A percentile compares a stretch with the other conserved stretches of the same genome.
Conservation (phyloP, 1,139 yeast genomes). For the Nakaseomyces delphensis region DNA sequence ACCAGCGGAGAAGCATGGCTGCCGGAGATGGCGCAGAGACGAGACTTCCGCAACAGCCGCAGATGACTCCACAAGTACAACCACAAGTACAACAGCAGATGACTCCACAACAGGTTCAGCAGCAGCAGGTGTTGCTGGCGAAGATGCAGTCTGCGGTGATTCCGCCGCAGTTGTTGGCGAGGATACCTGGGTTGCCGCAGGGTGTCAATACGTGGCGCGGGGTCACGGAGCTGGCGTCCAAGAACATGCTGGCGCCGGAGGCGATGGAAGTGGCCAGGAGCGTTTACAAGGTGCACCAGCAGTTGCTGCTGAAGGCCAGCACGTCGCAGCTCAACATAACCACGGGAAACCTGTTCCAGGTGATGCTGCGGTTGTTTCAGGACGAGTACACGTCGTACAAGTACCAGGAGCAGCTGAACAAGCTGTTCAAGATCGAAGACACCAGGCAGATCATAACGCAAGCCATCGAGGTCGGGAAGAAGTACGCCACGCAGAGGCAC, state of each 20-base stretch:
- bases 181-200: constrained; percentile 75
- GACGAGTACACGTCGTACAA: constrained; percentile 3
- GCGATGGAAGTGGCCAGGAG: constrained; percentile 34
- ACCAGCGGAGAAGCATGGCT: constrained; percentile 12
- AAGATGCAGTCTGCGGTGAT: constrained; percentile 54
- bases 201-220: constrained; percentile 78
- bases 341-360: not conserved
- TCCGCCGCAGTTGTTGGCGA: constrained; percentile 62
- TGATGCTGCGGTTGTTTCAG: constrained; percentile 1
- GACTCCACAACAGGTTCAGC: constrained; percentile 12
- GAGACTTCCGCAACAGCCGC: constrained; percentile 11
- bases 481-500: constrained; percentile 3
- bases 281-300: constrained; percentile 34
- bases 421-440: constrained; percentile 4
- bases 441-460: not conserved
- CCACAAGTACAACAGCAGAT: constrained; percentile 8
- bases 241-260: constrained; percentile 35
- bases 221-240: constrained; percentile 59
- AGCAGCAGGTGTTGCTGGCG: constrained; percentile 30
- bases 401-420: constrained; percentile 4
- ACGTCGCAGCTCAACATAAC: constrained; percentile 5
- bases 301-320: constrained; percentile 25
- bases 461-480: constrained; percentile 5
- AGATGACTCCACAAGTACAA: constrained; percentile 21
- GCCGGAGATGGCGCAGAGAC: constrained; percentile 10